phyloP scores from a whole-genome alignment of 768 basidiomycete species.

The Lactarius sp. region DNA sequence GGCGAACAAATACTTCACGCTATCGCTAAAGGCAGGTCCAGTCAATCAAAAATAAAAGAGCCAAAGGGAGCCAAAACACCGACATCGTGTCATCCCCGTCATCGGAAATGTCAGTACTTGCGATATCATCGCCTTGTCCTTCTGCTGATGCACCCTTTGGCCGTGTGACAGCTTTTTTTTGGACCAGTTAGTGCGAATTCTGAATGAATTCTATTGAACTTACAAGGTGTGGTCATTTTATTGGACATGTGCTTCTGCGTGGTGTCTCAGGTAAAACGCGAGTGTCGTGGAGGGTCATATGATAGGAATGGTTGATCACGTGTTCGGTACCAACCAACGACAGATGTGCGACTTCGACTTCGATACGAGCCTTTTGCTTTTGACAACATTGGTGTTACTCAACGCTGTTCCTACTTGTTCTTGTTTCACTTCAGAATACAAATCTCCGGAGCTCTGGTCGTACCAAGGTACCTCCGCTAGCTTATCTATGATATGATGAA shows the following conservation, averaged over 20 bases:
- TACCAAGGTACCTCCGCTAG: too few relatives aligned
- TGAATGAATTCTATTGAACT: neutral
- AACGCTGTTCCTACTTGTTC: too few relatives aligned
- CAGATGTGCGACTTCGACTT: too few relatives aligned
- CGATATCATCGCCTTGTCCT: slow-evolving; percentile 1
- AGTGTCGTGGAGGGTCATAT: neutral
- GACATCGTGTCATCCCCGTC: slow-evolving; percentile 9
- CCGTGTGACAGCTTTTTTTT: neutral
- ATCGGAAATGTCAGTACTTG: slow-evolving; percentile 2
- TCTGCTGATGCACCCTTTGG: neutral
- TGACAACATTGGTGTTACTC: too few relatives aligned
- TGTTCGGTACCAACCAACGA: neutral
- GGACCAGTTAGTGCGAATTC: neutral
- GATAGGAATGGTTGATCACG: neutral
- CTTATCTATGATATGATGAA: too few relatives aligned
- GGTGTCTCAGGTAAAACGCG: neutral
- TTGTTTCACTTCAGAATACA: too few relatives aligned
- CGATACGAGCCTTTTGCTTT: too few relatives aligned
- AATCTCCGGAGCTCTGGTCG: too few relatives aligned
- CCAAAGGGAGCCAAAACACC: neutral
- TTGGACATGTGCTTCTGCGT: neutral
- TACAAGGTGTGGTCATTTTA: neutral
- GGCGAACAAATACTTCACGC: slow-evolving; percentile 9
- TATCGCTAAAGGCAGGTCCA: neutral
- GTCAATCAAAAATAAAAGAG: neutral